phyloP scores from a whole-genome alignment of 352 stramenopile species.

The Chrysophaeum taylorii region DNA sequence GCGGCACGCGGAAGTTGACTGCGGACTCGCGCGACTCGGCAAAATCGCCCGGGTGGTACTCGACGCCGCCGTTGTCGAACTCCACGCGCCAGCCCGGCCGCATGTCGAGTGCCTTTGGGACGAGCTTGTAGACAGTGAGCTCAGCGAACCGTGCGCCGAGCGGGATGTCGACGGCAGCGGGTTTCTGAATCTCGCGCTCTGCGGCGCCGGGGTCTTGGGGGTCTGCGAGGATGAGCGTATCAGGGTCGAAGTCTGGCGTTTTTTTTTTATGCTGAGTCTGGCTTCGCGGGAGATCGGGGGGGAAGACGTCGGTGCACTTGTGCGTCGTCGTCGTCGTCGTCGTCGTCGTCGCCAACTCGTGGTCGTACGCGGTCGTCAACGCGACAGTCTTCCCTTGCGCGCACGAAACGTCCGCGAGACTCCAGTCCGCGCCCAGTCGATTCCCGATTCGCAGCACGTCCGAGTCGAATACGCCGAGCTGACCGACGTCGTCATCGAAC shows the following conservation, averaged over 20 bases:
- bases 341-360: no score
- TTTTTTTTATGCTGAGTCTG: not conserved
- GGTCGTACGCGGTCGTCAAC: no score
- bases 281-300: not conserved
- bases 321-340: not conserved
- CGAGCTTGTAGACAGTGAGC: conserved; percentile 17
- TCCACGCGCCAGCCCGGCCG: conserved; percentile 12
- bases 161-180: not conserved
- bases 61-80: conserved; percentile 17
- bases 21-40: not conserved
- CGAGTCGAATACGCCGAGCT: not conserved
- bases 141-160: not conserved
- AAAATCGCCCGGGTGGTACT: conserved; percentile 20
- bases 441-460: conserved; percentile 1
- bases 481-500: not conserved
- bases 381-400: not conserved
- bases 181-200: not conserved
- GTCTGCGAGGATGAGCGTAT: not conserved
- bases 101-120: conserved; percentile 18
- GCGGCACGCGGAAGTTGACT: conserved; percentile 28
- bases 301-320: not conserved
- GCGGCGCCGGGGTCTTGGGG: not conserved
- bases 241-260: no score
- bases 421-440: not conserved
- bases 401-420: no score